phyloP scores from a whole-genome alignment of 2,329 filamentous ascomycete species.

The Xylaria sp. region DNA sequence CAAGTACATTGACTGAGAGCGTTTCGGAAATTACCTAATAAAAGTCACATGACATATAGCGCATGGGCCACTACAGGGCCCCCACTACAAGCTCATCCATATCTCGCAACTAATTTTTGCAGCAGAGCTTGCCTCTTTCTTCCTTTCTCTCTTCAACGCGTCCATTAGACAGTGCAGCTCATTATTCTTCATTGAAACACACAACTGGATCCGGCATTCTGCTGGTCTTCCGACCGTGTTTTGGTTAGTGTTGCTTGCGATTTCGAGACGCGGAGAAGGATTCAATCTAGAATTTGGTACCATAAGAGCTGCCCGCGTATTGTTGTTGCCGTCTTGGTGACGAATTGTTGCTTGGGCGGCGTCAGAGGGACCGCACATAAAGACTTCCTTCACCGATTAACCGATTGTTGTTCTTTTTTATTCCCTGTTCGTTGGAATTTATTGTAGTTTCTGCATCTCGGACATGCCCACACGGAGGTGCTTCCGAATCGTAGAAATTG shows the following conservation, averaged over 20 bases:
- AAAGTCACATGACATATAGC: slow-evolving; percentile 33
- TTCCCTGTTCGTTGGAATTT: too few species aligned
- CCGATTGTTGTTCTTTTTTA: neutral
- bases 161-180: slow-evolving; percentile 87
- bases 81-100: slow-evolving; percentile 24
- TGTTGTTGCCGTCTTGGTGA: slow-evolving; percentile 48
- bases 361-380: slow-evolving; percentile 82
- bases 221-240: slow-evolving; percentile 60
- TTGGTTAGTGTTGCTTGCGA: slow-evolving; percentile 62
- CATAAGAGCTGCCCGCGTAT: slow-evolving; percentile 77
- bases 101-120: slow-evolving; percentile 30
- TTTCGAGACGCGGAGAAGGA: slow-evolving; percentile 57
- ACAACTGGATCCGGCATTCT: slow-evolving; percentile 70
- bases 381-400: slow-evolving; percentile 9
- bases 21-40: too few species aligned
- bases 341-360: slow-evolving; percentile 72
- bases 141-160: slow-evolving; percentile 64
- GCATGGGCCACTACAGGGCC: slow-evolving; percentile 20
- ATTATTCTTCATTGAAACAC: slow-evolving; percentile 58
- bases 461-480: neutral
- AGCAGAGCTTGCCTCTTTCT: slow-evolving; percentile 20
- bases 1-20: too few species aligned
- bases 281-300: slow-evolving; percentile 54
- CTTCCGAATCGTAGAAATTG: neutral
- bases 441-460: neutral